A percentile compares a stretch with the other conserved stretches of the same genome.
Evolutionary conservation across 2,329 filamentous ascomycete species (phyloP).

Genomic region (Elsinoe necatrix): DNA sequence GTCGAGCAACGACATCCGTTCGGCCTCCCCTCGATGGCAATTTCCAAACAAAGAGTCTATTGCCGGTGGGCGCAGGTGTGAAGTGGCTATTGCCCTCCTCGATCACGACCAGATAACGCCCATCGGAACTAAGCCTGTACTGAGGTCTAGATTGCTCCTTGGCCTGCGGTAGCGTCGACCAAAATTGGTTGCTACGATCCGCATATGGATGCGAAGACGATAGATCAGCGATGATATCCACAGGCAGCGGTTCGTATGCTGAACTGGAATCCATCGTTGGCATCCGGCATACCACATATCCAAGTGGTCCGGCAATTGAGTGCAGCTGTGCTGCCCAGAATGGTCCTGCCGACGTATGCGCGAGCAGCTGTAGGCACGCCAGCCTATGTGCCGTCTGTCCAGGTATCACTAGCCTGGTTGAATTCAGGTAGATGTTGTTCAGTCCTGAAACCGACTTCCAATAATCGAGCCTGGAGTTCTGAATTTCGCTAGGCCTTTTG

Average conservation of each 20-base stretch:
- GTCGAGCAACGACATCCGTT: neutral
- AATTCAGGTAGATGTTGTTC: conserved; percentile 27
- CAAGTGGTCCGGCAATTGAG: neutral
- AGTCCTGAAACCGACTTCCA: conserved; percentile 29
- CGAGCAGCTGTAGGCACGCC: neutral
- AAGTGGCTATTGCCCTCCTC: neutral
- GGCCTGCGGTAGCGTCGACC: neutral
- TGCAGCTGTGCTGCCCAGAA: neutral
- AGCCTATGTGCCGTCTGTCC: neutral
- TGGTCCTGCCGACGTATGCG: neutral
- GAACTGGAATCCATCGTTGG: neutral
- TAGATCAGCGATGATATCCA: neutral
- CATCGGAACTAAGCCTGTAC: neutral
- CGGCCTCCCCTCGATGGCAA: neutral
- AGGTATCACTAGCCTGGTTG: conserved; percentile 15
- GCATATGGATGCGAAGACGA: neutral
- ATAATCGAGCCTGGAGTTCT: conserved; percentile 23
- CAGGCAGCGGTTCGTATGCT: neutral
- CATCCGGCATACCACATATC: neutral
- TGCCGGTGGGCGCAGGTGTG: neutral
- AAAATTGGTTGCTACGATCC: neutral
- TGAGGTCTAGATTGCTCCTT: neutral
- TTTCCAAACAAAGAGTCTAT: conserved; percentile 5
- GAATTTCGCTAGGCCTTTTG: neutral
- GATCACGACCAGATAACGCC: neutral